Evolutionary conservation across 2,329 filamentous ascomycete genomes (phyloP), one percentile per base, ranked within the genome.

Genomic region (Pseudogymnoascus sp.): DNA sequence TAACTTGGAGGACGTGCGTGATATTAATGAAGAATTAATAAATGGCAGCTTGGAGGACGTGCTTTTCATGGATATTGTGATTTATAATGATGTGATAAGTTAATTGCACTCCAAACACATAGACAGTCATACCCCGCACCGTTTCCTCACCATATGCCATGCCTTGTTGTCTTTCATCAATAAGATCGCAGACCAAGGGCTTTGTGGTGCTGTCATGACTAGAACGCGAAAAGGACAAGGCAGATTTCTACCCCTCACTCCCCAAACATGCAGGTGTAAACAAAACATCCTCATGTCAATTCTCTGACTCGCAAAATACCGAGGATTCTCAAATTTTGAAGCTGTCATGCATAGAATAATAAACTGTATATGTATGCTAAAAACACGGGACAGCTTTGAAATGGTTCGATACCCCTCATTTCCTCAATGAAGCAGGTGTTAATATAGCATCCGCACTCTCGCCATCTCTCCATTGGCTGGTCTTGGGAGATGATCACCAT

Each of bases 341-440:
- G 46, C 4, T 56, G 46, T 33, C 46, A 33, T 56, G 46, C 46
- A 56, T 56, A 19, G n/a, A 17, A 33, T 33, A 33, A 33, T 33
- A 33, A 3, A 33, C 10, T 19, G 11, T 33, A 31, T 2, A 33
- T 19, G 29, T 56, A 33, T 33, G 46, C 17, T 19, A 56, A 33
- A 56, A 15, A 3, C 46, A 33, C 46, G 26, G 26, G 7, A 56
- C 10, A 19, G n/a, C n/a, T 4, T 15, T 56, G 5, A 56, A 6
- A 19, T 56, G n/a, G 26, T 19, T 33, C 26, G 26, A 56, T 56
- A 56, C 46, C 46, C 46, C 46, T 56, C 46, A 33, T 56, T 56
- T 19, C 29, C 46, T 56, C n/a, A 56, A 56, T 56, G 26, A 33
- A 56, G 46, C 46, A 56, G 46, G 46, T 56, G 46, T 56, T 56